Conservation (phyloP, 768 basidiomycete species). For the Lactifluus subvellereus region DNA sequence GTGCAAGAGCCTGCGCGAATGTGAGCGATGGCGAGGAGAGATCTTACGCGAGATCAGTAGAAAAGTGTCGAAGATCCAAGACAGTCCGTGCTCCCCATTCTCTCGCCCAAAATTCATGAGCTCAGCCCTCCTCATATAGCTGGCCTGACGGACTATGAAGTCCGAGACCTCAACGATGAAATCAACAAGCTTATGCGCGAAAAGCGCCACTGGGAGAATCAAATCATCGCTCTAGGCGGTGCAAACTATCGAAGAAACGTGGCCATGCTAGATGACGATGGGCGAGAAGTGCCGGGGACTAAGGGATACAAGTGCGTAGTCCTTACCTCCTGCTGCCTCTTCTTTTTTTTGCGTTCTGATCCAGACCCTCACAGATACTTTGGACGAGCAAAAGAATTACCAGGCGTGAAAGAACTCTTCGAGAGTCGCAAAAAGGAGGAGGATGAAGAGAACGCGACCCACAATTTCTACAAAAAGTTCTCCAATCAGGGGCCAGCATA, state of each 20-base stretch:
- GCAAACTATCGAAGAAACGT: slow-evolving; percentile 94
- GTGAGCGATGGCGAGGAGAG: slow-evolving; percentile 95
- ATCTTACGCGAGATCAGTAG: slow-evolving; percentile 90
- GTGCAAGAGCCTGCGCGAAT: slow-evolving; percentile 88
- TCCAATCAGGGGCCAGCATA: slow-evolving; percentile 82
- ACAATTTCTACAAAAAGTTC: slow-evolving; percentile 81
- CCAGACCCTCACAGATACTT: slow-evolving; percentile 64
- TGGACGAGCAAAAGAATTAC: slow-evolving; percentile 92
- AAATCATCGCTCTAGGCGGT: slow-evolving; percentile 92
- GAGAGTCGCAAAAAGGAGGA: slow-evolving; percentile 79
- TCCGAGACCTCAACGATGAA: slow-evolving; percentile 94
- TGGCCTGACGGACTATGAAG: slow-evolving; percentile 91
- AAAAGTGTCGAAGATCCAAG: slow-evolving; percentile 98
- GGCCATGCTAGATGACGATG: slow-evolving; percentile 90
- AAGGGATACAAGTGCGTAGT: slow-evolving; percentile 85
- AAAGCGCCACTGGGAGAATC: slow-evolving; percentile 97
- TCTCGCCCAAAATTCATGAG: not conserved
- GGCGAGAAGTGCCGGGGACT: slow-evolving; percentile 93
- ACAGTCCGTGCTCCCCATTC: slow-evolving; percentile 47
- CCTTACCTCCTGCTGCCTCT: not conserved
- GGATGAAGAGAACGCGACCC: slow-evolving; percentile 77
- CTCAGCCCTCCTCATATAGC: slow-evolving; percentile 40
- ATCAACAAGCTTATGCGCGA: slow-evolving; percentile 95
- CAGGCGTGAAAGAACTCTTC: slow-evolving; percentile 94
- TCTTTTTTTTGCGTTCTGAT: not conserved